Evolutionary conservation across 179 eudicot genomes (phyloP), one percentile per base, ranked within the genome.

Genomic region (Camellia oleifera): DNA sequence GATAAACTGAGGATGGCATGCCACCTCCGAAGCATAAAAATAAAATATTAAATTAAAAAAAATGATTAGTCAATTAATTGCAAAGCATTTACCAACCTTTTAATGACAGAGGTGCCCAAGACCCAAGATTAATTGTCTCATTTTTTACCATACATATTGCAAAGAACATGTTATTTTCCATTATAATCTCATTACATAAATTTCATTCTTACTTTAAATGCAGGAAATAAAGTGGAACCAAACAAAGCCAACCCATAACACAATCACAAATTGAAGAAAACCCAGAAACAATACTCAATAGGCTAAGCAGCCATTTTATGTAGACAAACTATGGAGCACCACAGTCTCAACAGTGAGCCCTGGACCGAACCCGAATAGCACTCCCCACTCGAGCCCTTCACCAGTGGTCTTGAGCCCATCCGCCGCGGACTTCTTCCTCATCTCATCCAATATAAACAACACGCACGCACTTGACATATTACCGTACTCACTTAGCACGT

Each of bases 301-400:
- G 48, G 6, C 23, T 0, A 15, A 15, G n/a, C n/a, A 48, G 12
- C 4, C 53, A 7, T 20, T 3, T 67, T 65, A 74, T 18, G 50
- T 23, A 5, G n/a, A n/a, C 72, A 64, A 15, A 46, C 79, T 76
- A 13, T 77, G 83, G 52, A 81, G 83, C 40, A 81, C 83, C 17
- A 81, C 78, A 15, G 83, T 66, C 66, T 81, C 83, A 0, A 81
- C 83, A 0, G 83, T 81, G 5, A 81, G 75, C 32, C 83, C 76
- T 2, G 83, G 83, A 3, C 83, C 83, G 2, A 81, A 75, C 66
- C 83, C 83, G 40, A 81, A 81, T 18, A 81, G 78, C 26, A 81
- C 78, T 14, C 83, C 79, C 83, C 83, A 32, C 40, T 32, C 40
- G 40, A 32, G 40, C 1, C 40, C 40, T 32, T 32, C 40, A 32